Conservation (phyloP, 192 early-diverging fungal species). For the Backusella macrospora region DNA sequence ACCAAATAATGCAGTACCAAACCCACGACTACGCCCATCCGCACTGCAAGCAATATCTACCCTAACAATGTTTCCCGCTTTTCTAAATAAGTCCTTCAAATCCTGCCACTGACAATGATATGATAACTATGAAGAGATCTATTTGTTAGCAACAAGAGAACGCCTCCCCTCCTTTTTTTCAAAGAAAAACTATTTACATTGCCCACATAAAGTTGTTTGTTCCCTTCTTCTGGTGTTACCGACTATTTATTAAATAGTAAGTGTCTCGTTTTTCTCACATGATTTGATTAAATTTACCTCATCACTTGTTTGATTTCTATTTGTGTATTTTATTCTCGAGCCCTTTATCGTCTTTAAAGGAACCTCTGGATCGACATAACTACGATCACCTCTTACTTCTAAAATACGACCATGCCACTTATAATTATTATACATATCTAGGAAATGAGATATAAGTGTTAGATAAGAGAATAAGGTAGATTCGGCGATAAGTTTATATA, state of each 20-base stretch:
- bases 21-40: constrained; percentile 73
- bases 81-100: constrained; percentile 78
- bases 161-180: not conserved
- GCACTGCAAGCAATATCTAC: constrained; percentile 68
- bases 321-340: constrained; percentile 26
- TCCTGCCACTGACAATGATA: constrained; percentile 83
- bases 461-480: not conserved
- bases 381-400: constrained; percentile 74
- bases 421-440: constrained; percentile 64
- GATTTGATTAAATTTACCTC: constrained; percentile 1
- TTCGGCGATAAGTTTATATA: not conserved
- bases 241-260: constrained; percentile 13
- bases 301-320: constrained; percentile 14
- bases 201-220: constrained; percentile 69
- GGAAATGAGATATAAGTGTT: constrained; percentile 7
- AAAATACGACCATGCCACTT: constrained; percentile 73
- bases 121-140: constrained; percentile 50
- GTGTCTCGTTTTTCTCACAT: constrained; percentile 14
- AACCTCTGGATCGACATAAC: constrained; percentile 46
- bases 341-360: not conserved
- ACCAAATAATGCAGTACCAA: constrained; percentile 72
- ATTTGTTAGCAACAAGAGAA: not conserved
- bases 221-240: constrained; percentile 17
- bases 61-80: constrained; percentile 65
- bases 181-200: constrained; percentile 57